A percentile compares a stretch with the other conserved stretches of the same genome.
phyloP scores from a whole-genome alignment of 1,139 yeast genomes.

The Kodamaea suecica region DNA sequence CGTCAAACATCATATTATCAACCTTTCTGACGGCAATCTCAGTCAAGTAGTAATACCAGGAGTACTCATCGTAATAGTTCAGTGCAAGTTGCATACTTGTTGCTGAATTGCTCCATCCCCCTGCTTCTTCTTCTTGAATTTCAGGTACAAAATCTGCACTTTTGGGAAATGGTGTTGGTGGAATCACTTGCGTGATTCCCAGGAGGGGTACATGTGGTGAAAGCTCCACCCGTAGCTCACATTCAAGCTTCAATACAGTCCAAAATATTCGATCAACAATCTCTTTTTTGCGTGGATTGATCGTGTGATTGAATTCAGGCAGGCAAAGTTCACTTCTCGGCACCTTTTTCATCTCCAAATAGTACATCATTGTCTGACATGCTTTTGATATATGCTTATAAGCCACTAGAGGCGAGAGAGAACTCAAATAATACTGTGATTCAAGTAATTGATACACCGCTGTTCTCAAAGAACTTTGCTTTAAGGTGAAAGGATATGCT shows the following conservation, averaged over 20 bases:
- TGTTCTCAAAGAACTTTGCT: conserved; percentile 20
- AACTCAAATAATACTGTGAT: conserved; percentile 36
- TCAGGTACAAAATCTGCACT: conserved; percentile 31
- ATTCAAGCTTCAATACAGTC: conserved; percentile 46
- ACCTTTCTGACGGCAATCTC: conserved; percentile 49
- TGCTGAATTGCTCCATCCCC: conserved; percentile 1
- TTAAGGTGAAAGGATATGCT: conserved; percentile 24
- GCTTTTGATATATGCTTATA: conserved; percentile 33
- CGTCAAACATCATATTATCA: conserved; percentile 44
- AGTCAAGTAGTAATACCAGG: conserved; percentile 49
- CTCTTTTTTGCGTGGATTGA: conserved; percentile 15
- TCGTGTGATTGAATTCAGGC: conserved; percentile 8
- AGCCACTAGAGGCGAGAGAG: conserved; percentile 38
- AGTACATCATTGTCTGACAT: conserved; percentile 36
- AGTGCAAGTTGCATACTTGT: conserved; percentile 28
- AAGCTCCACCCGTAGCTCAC: conserved; percentile 44
- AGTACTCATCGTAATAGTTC: conserved; percentile 35
- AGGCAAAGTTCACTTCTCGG: conserved; percentile 7
- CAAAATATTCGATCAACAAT: conserved; percentile 42
- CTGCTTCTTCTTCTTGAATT: conserved; percentile 12
- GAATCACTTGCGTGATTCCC: conserved; percentile 39
- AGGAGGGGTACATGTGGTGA: conserved; percentile 43
- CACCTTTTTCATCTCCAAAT: conserved; percentile 16
- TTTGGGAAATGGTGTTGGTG: conserved; percentile 43
- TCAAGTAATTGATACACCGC: conserved; percentile 32